Percentiles rank a stretch among this genome's conserved stretches.
These are phyloP conservation scores for Hypoxylon sp. DNA, from an alignment of 2,329 filamentous ascomycete species.

Conservation along the genomic window DNA sequence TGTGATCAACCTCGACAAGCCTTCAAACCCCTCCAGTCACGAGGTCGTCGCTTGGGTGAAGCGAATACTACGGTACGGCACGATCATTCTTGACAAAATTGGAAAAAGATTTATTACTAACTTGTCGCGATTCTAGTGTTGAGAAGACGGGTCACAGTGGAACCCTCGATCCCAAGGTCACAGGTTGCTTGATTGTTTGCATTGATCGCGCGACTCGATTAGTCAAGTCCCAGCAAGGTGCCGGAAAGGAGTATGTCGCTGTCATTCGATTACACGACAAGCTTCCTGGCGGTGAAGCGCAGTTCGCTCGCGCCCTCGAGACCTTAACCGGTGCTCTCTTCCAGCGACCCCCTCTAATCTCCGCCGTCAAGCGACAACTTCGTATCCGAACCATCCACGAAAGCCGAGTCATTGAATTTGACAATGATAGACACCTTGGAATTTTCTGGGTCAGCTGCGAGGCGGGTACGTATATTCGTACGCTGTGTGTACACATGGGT, in stretches of 20 bases:
- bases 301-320: conserved; percentile 94
- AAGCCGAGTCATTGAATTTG: conserved; percentile 96
- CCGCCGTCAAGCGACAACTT: conserved; percentile 97
- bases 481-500: conserved; percentile 94
- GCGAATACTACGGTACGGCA: conserved; percentile 86
- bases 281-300: conserved; percentile 91
- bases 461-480: conserved; percentile 98
- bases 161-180: conserved; percentile 98
- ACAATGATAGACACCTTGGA: conserved; percentile 96
- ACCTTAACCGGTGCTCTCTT: conserved; percentile 96
- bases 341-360: conserved; percentile 96
- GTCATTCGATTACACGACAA: conserved; percentile 97
- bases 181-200: conserved; percentile 84
- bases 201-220: conserved; percentile 97
- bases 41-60: conserved; percentile 99
- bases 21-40: conserved; percentile 96
- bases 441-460: conserved; percentile 99
- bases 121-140: conserved; percentile 66
- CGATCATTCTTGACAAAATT: background rate
- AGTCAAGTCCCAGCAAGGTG: conserved; percentile 98
- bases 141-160: conserved; percentile 99
- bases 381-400: conserved; percentile 99
- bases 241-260: conserved; percentile 98
- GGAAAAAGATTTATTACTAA: conserved; percentile 26
- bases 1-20: conserved; percentile 98